These are phyloP conservation scores for Saccharomycopsis lassenensis DNA, from an alignment of 805 yeast genomes.

Conservation along the genomic window DNA sequence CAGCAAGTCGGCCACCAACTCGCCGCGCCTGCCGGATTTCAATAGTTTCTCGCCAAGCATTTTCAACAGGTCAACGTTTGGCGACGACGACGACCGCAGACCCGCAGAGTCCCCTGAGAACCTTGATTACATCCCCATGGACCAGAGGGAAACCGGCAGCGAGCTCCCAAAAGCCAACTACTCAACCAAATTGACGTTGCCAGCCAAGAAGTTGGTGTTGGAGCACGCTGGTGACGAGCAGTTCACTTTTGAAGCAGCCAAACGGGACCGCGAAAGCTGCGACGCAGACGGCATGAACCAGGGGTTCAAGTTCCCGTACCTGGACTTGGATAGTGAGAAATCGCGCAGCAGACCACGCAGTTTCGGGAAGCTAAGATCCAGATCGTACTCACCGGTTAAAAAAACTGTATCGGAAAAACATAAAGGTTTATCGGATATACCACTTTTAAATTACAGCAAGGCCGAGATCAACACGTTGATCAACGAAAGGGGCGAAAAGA, in stretches of 20 bases:
- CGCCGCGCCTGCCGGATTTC: too few species aligned
- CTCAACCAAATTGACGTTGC: too few species aligned
- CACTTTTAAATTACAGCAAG: constrained; percentile 8
- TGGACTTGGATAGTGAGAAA: not conserved
- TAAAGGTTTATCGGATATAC: too few species aligned
- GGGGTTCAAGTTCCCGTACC: constrained; percentile 2
- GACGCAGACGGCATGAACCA: not conserved
- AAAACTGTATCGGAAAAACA: not conserved
- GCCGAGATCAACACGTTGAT: constrained; percentile 12
- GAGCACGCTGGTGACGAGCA: too few species aligned
- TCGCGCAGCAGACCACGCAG: not conserved
- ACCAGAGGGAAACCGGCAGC: not conserved
- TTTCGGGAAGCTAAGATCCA: not conserved
- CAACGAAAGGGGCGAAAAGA: constrained; percentile 8
- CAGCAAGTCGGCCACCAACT: constrained; percentile 1
- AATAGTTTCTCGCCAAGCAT: too few species aligned
- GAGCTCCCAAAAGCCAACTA: not conserved
- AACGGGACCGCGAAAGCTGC: too few species aligned
- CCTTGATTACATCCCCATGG: not conserved
- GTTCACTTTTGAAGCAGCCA: too few species aligned
- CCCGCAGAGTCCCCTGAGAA: not conserved
- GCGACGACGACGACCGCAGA: too few species aligned
- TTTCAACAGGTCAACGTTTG: too few species aligned
- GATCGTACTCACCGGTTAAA: constrained; percentile 5
- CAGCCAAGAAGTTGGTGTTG: too few species aligned